phyloP scores from a whole-genome alignment of 768 basidiomycete species.

The Hericium rajendrae region DNA sequence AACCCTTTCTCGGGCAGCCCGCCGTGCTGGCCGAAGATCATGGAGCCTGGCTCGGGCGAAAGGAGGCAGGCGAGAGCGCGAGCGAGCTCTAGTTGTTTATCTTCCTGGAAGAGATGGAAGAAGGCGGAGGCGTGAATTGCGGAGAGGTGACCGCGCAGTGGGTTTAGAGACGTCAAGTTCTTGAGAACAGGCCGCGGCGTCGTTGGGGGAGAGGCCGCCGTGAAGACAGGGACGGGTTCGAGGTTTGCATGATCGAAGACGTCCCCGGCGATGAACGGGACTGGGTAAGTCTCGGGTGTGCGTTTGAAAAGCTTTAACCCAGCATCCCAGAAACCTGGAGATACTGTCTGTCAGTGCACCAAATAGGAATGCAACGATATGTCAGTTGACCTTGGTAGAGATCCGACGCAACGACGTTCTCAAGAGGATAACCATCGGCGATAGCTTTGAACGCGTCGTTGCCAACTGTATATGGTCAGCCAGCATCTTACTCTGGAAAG shows the following conservation, averaged over 20 bases:
- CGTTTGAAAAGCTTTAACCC: conserved; percentile 54
- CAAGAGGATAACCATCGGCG: conserved; percentile 32
- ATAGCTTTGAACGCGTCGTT: conserved; percentile 32
- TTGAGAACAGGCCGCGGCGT: conserved; percentile 18
- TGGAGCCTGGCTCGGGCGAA: conserved; percentile 32
- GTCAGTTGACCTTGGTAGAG: conserved; percentile 23
- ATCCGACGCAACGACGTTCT: conserved; percentile 31
- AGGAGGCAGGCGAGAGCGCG: conserved; percentile 32
- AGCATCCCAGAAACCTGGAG: conserved; percentile 47
- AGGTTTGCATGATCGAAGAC: conserved; percentile 38
- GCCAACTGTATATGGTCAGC: conserved; percentile 24
- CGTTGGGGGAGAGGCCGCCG: conserved; percentile 15
- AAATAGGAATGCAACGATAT: neutral
- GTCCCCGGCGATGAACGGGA: conserved; percentile 46
- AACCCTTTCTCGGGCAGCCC: conserved; percentile 25
- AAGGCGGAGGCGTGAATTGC: conserved; percentile 41
- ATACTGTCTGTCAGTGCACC: neutral
- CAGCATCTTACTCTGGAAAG: too few relatives aligned
- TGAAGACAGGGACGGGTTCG: conserved; percentile 18
- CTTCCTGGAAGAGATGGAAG: conserved; percentile 39
- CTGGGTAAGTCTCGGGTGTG: conserved; percentile 42
- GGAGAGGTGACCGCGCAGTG: conserved; percentile 34
- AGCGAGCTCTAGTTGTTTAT: conserved; percentile 31
- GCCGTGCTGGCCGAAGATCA: conserved; percentile 35
- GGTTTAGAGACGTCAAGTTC: conserved; percentile 31